Conservation (phyloP, 2,329 filamentous ascomycete genomes). For the Trichophyton mentagrophytes region DNA sequence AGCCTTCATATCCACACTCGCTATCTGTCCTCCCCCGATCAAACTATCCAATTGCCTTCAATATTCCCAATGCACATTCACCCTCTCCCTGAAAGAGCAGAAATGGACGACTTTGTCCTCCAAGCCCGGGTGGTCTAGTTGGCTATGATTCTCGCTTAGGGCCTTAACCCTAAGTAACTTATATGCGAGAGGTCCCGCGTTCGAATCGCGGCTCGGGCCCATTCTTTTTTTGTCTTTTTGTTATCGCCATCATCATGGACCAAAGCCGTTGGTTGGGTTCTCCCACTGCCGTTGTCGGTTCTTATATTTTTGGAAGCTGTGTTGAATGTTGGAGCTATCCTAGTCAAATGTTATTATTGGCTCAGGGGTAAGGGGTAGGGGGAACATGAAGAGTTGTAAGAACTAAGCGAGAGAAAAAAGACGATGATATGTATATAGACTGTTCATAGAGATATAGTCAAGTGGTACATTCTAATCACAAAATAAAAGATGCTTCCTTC, state of each 20-base stretch:
- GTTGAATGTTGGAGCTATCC: neutral
- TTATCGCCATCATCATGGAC: neutral
- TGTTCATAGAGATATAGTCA: neutral
- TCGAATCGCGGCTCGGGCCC: slow-evolving; percentile 6
- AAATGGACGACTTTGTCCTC: neutral
- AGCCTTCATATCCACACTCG: neutral
- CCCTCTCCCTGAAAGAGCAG: neutral
- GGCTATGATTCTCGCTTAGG: slow-evolving; percentile 6
- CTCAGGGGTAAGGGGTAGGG: neutral
- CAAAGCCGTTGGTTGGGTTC: neutral
- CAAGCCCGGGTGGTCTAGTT: slow-evolving; percentile 6
- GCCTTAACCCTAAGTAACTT: slow-evolving; percentile 4
- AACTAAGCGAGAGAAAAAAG: neutral
- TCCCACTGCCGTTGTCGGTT: neutral
- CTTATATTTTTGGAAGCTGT: neutral
- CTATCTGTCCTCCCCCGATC: no score
- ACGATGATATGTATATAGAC: neutral
- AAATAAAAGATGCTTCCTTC: neutral
- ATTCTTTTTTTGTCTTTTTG: neutral
- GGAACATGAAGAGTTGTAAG: neutral
- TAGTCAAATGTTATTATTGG: neutral
- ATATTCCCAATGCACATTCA: no score
- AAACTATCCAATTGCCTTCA: no score
- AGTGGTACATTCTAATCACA: neutral
- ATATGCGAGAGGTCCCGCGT: slow-evolving; percentile 5